Percentiles rank a stretch among this genome's conserved stretches.
These are phyloP conservation scores for Pichia inconspicua DNA, from an alignment of 1,139 yeast genomes.

Conservation along the genomic window DNA sequence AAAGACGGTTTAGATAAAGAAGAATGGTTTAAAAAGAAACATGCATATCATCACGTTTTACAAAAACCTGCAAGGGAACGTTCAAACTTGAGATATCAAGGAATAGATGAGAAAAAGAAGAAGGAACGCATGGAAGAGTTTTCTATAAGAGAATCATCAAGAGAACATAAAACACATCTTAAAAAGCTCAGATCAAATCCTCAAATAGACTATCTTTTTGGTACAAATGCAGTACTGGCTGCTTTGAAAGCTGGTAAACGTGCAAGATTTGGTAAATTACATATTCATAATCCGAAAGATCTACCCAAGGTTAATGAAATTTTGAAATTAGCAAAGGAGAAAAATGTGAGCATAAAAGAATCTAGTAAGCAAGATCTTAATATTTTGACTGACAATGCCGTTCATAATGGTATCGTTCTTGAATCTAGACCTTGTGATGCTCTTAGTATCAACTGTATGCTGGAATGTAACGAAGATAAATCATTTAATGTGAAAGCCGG, in stretches of 20 bases:
- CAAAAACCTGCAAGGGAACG: conserved; percentile 23
- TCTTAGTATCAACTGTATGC: conserved; percentile 34
- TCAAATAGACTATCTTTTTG: conserved; percentile 61
- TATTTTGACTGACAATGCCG: conserved; percentile 55
- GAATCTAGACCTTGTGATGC: conserved; percentile 55
- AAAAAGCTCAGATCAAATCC: conserved; percentile 31
- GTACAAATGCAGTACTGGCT: conserved; percentile 68
- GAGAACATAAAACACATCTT: conserved; percentile 8
- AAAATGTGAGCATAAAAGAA: conserved; percentile 20
- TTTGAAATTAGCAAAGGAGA: conserved; percentile 37
- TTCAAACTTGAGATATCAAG: conserved; percentile 6
- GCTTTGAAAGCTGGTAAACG: conserved; percentile 56
- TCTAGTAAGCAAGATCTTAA: conserved; percentile 50
- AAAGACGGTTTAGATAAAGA: conserved; percentile 46
- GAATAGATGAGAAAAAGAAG: conserved; percentile 8
- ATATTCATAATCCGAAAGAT: conserved; percentile 38
- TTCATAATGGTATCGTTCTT: conserved; percentile 75
- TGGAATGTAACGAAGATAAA: conserved; percentile 28
- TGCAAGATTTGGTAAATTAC: conserved; percentile 43
- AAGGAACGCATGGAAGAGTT: conserved; percentile 4
- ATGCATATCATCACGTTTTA: conserved; percentile 51
- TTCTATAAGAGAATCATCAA: conserved; percentile 2
- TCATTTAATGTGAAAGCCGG: conserved; percentile 26
- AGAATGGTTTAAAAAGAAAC: conserved; percentile 45
- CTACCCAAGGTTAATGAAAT: conserved; percentile 29